Percentiles rank a stretch among this genome's conserved stretches.
Conservation (phyloP, 805 yeast species). For the Wickerhamomyces subpelliculosus region DNA sequence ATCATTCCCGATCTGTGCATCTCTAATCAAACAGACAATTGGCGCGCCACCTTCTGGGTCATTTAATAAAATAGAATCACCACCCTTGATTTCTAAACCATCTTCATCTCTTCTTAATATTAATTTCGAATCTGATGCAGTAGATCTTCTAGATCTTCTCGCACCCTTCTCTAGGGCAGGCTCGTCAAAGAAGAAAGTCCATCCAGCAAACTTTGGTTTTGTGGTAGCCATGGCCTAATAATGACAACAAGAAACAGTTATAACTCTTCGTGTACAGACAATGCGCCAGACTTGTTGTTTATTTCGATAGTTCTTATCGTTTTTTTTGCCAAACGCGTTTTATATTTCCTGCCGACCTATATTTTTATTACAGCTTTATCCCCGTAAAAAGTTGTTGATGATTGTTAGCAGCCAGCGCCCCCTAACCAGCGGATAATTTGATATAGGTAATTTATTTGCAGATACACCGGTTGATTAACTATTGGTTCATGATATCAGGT, state of each 20-base stretch:
- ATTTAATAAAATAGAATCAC: slow-evolving; percentile 43
- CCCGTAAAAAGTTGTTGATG: no score
- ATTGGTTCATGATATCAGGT: no score
- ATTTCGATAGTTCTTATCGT: neutral
- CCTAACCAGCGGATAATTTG: neutral
- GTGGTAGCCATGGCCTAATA: slow-evolving; percentile 15
- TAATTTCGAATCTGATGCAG: slow-evolving; percentile 7
- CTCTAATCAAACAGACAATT: slow-evolving; percentile 42
- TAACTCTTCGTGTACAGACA: no score
- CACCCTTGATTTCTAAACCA: slow-evolving; percentile 41
- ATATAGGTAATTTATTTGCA: neutral
- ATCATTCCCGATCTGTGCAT: slow-evolving; percentile 43
- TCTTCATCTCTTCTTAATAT: slow-evolving; percentile 36
- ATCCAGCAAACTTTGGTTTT: slow-evolving; percentile 13
- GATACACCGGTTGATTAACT: neutral
- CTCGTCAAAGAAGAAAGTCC: slow-evolving; percentile 14
- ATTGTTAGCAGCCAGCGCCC: no score
- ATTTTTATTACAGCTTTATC: no score
- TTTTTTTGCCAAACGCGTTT: no score
- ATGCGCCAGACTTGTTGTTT: neutral
- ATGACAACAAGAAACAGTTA: no score
- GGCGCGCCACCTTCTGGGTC: slow-evolving; percentile 26
- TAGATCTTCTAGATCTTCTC: slow-evolving; percentile 7
- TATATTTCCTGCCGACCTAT: no score
- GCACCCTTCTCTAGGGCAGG: neutral